Base-by-base conservation (phyloP, 1,284 basidiomycete genomes). In the Austroboletus novae-zelandiae region DNA sequence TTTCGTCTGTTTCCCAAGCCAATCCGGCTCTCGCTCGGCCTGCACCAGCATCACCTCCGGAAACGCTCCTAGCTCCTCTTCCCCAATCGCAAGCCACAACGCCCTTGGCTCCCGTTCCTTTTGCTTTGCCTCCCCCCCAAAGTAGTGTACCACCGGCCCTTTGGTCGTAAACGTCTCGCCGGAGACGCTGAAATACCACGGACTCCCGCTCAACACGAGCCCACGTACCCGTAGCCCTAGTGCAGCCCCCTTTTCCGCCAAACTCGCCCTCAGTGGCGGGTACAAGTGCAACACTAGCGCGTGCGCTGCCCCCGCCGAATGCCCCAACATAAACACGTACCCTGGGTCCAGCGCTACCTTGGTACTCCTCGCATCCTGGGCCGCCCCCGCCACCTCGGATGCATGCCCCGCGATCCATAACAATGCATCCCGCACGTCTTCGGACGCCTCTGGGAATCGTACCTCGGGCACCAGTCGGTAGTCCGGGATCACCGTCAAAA, bases 401-500 rank as follows among this genome's bases (percentile, higher is more conserved):
- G 62, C 58, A 51, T 83, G 72, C 11, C 70, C 54, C 15, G 74
- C 61, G 23, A 74, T 67, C 79, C 80, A 86, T n/a, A 68, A 54
- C 7, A 84, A 60, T 10, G 84, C 82, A 54, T 83, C 79, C 11
- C 75, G 74, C 3, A 84, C 61, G 57, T 86, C 84, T 54, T 79
- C 71, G 0, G 74, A 74, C 1, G 75, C 69, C 1, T 65, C 70
- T 0, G 84, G 84, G 59, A 76, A 84, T 17, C 61, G 70, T 47
- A 72, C 74, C 27, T 74, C 61, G 4, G 84, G 83, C 1, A 76
- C 75, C 34, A 86, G 74, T 4, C 81, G 77, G 56, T 86, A 86
- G 64, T 86, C 82, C 0, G 83, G 74, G 51, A 86, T 79, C 52
- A 85, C 67, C 14, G 77, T 77, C 51, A 84, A 56, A 64, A 83